A percentile compares a stretch with the other conserved stretches of the same genome.
These are phyloP conservation scores for Phenoliferia sp. DNA, from an alignment of 1,284 basidiomycete species.

Conservation along the genomic window DNA sequence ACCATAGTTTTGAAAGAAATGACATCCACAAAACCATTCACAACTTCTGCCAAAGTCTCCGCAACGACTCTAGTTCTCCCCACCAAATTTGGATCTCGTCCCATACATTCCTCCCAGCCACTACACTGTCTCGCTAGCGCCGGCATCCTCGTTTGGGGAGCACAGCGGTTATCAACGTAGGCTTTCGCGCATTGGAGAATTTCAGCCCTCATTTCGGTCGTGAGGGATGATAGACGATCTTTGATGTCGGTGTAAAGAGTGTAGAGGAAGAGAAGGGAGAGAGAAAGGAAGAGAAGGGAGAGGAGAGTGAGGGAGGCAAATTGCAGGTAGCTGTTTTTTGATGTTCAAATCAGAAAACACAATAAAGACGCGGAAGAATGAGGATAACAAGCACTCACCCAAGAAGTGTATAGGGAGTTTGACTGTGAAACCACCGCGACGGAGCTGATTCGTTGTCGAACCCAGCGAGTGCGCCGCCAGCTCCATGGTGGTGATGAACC, in stretches of 20 bases:
- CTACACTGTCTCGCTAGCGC: slow-evolving; percentile 78
- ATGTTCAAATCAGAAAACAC: too few relatives aligned
- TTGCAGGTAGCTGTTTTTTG: slow-evolving; percentile 69
- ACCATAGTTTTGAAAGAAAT: slow-evolving; percentile 96
- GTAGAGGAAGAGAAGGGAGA: slow-evolving; percentile 76
- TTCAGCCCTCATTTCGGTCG: slow-evolving; percentile 83
- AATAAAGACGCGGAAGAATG: too few relatives aligned
- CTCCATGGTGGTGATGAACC: slow-evolving; percentile 31
- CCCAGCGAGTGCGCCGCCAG: background rate
- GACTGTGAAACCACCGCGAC: slow-evolving; percentile 36
- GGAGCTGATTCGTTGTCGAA: background rate
- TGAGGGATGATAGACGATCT: slow-evolving; percentile 81
- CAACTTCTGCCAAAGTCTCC: slow-evolving; percentile 90
- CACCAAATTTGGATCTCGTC: slow-evolving; percentile 50
- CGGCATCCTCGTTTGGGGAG: slow-evolving; percentile 59
- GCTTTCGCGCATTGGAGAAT: slow-evolving; percentile 74
- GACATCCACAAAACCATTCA: slow-evolving; percentile 93
- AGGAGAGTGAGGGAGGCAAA: slow-evolving; percentile 91
- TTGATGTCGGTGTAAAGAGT: slow-evolving; percentile 87
- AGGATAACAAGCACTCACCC: slow-evolving; percentile 54
- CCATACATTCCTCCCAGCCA: slow-evolving; percentile 91
- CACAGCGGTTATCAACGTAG: slow-evolving; percentile 79
- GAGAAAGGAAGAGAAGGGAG: slow-evolving; percentile 75
- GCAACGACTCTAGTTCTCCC: slow-evolving; percentile 85
- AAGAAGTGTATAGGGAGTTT: slow-evolving; percentile 56